Percentiles rank a stretch among this genome's conserved stretches.
phyloP scores from a whole-genome alignment of 2,329 filamentous ascomycete species.

The Orbilia oligospora region DNA sequence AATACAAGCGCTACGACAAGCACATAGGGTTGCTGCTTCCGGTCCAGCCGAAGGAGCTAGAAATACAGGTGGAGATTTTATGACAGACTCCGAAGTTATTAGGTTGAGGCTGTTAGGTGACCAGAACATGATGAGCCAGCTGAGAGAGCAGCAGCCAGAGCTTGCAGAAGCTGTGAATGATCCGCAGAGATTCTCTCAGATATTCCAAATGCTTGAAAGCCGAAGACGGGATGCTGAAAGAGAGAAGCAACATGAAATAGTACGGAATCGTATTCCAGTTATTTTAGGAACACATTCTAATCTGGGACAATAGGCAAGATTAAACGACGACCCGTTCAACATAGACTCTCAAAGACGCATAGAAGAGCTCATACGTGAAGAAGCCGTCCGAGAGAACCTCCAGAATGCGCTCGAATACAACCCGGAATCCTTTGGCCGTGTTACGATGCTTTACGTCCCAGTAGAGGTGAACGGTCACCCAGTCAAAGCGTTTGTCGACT shows the following conservation, averaged over 20 bases:
- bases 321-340: slow-evolving; percentile 96
- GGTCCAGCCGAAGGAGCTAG: slow-evolving; percentile 64
- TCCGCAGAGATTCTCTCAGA: slow-evolving; percentile 80
- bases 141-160: slow-evolving; percentile 80
- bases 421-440: slow-evolving; percentile 94
- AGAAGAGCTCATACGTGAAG: slow-evolving; percentile 96
- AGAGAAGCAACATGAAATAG: slow-evolving; percentile 84
- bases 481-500: slow-evolving; percentile 97
- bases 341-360: slow-evolving; percentile 91
- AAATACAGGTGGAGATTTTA: slow-evolving; percentile 63
- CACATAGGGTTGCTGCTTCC: slow-evolving; percentile 65
- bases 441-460: slow-evolving; percentile 96
- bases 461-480: slow-evolving; percentile 93
- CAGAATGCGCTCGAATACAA: slow-evolving; percentile 98
- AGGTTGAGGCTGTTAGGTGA: slow-evolving; percentile 87
- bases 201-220: slow-evolving; percentile 78
- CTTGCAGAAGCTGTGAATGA: slow-evolving; percentile 83
- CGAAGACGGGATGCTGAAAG: slow-evolving; percentile 80
- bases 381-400: slow-evolving; percentile 93
- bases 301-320: slow-evolving; percentile 67
- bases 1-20: slow-evolving; percentile 66
- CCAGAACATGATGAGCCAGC: slow-evolving; percentile 78
- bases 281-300: not conserved
- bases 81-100: slow-evolving; percentile 82
- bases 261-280: slow-evolving; percentile 31